phyloP scores from a whole-genome alignment of 2,329 filamentous ascomycete species.

The Penicillium sp. region DNA sequence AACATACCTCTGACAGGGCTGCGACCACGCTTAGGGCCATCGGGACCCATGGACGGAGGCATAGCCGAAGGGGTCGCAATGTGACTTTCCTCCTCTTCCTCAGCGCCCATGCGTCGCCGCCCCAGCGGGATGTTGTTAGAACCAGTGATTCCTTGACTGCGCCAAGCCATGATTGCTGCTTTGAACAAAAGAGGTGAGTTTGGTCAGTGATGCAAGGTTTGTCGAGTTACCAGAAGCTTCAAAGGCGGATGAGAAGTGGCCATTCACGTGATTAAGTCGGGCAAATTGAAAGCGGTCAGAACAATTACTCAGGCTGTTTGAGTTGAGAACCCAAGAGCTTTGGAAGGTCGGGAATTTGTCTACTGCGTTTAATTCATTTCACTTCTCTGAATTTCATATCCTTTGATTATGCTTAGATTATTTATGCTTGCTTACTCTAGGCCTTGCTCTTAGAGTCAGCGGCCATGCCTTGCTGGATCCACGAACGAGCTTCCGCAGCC shows the following conservation, averaged over 20 bases:
- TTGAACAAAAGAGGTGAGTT: constrained; percentile 10
- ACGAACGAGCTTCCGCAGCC: constrained; percentile 57
- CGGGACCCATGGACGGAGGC: constrained; percentile 25
- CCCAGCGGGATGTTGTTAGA: constrained; percentile 98
- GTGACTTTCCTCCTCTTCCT: constrained; percentile 55
- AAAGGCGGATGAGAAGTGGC: neutral
- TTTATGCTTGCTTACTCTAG: neutral
- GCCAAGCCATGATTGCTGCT: constrained; percentile 59
- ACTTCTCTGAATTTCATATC: too few relatives aligned
- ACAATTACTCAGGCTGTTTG: neutral
- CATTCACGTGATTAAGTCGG: constrained; percentile 1
- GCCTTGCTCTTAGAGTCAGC: constrained; percentile 58
- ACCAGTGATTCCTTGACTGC: constrained; percentile 82
- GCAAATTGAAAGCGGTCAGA: neutral
- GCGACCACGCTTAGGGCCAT: constrained; percentile 78
- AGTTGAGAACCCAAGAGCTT: neutral
- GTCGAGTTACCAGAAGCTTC: neutral
- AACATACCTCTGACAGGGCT: constrained; percentile 78
- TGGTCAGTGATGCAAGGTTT: constrained; percentile 10
- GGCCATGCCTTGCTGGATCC: constrained; percentile 73
- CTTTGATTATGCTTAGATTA: neutral
- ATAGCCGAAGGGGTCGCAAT: constrained; percentile 50
- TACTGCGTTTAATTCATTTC: too few relatives aligned
- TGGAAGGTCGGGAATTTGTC: too few relatives aligned
- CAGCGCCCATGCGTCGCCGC: constrained; percentile 75